Conservation (phyloP, 2,329 filamentous ascomycete genomes). For the Ilyonectria sp. region DNA sequence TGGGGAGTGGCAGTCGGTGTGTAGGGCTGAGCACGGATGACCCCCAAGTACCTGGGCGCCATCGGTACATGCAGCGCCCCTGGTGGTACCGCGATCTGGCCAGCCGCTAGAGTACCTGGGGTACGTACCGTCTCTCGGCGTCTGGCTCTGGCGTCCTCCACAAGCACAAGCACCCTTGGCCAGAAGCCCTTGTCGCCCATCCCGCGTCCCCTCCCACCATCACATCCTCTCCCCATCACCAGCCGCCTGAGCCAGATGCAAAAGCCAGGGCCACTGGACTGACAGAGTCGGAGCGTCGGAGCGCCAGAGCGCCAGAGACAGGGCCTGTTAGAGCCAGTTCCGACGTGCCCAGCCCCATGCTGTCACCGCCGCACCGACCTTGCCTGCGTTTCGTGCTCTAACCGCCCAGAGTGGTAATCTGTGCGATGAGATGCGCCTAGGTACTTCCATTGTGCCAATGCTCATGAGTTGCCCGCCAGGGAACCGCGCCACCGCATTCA, state of each 20-base stretch:
- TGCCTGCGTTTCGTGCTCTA: conserved; percentile 6
- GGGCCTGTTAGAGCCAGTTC: background rate
- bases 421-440: conserved; percentile 40
- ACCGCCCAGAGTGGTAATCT: conserved; percentile 46
- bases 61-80: conserved; percentile 28
- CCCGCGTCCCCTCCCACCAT: conserved; percentile 2
- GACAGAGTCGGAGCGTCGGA: background rate
- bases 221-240: background rate
- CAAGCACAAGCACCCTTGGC: conserved; percentile 11
- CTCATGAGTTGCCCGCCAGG: conserved; percentile 7
- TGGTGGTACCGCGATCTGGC: conserved; percentile 28
- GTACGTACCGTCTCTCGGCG: conserved; percentile 18
- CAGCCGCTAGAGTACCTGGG: conserved; percentile 27
- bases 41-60: conserved; percentile 22
- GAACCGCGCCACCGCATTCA: conserved; percentile 40
- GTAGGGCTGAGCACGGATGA: conserved; percentile 50
- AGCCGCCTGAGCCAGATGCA: conserved; percentile 4
- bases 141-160: background rate
- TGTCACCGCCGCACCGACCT: background rate
- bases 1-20: conserved; percentile 37
- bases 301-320: background rate
- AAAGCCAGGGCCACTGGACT: background rate
- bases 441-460: background rate
- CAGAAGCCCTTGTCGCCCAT: conserved; percentile 13
- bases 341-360: conserved; percentile 33